These are phyloP conservation scores for Cutaneotrichosporon cutaneum DNA, from an alignment of 1,284 basidiomycete species.

Conservation along the genomic window DNA sequence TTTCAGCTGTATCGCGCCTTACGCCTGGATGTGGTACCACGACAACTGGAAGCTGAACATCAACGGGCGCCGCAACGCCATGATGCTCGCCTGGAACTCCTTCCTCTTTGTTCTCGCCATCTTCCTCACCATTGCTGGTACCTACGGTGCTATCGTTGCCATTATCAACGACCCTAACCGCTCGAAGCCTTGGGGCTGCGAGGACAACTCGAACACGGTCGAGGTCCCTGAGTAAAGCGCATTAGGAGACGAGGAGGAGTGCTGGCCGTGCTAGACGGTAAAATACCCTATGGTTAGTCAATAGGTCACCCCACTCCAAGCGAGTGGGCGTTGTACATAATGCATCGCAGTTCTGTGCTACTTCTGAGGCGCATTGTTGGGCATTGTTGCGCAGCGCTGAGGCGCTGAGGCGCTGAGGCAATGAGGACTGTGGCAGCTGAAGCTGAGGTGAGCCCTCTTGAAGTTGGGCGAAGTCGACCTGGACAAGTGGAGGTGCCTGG, in stretches of 20 bases:
- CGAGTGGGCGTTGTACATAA: constrained; percentile 8
- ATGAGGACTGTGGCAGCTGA: no score
- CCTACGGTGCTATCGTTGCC: constrained; percentile 37
- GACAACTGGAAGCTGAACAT: constrained; percentile 29
- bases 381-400: no score
- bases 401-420: no score
- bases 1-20: constrained; percentile 18
- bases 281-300: not conserved
- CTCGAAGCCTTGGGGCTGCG: constrained; percentile 38
- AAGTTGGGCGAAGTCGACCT: no score
- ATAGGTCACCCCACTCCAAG: not conserved
- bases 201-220: constrained; percentile 37
- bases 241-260: not conserved
- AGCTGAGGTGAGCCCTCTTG: no score
- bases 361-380: no score
- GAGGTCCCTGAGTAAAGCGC: not conserved
- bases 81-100: constrained; percentile 10
- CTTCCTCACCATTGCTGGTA: constrained; percentile 35
- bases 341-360: constrained; percentile 5
- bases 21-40: constrained; percentile 38
- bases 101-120: constrained; percentile 30
- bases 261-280: not conserved
- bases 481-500: no score
- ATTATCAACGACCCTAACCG: constrained; percentile 32
- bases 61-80: constrained; percentile 1